Percentiles rank a stretch among this genome's conserved stretches.
Evolutionary conservation across 2,329 filamentous ascomycete genomes (phyloP).

Genomic region (Aschersonia sp.): DNA sequence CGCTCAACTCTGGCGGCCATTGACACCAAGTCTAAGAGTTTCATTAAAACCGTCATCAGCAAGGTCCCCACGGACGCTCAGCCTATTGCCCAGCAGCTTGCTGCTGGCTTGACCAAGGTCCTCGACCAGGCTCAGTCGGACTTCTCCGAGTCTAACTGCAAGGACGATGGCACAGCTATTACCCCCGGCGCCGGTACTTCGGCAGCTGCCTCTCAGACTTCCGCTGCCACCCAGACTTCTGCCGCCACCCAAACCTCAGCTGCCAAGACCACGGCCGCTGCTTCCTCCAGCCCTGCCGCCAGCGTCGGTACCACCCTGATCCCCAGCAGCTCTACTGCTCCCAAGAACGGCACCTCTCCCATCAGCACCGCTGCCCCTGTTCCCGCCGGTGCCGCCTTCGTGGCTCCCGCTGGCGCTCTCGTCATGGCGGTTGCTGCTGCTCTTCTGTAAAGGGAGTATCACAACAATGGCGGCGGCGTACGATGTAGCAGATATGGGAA

Average conservation of each 20-base stretch:
- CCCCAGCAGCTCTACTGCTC: constrained; percentile 1
- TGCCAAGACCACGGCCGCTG: neutral
- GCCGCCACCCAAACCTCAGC: neutral
- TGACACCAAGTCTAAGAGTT: constrained; percentile 10
- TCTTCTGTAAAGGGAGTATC: constrained; percentile 2
- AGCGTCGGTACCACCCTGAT: constrained; percentile 1
- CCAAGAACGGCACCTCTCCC: constrained; percentile 1
- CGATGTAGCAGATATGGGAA: too few relatives aligned
- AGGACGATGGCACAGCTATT: constrained; percentile 6
- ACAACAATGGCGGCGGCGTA: neutral
- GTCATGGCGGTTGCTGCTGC: constrained; percentile 6
- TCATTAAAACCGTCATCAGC: constrained; percentile 14
- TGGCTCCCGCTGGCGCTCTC: constrained; percentile 7
- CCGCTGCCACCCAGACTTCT: neutral
- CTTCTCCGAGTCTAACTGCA: constrained; percentile 16
- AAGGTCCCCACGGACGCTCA: constrained; percentile 16
- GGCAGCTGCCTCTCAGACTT: neutral
- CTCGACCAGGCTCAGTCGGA: constrained; percentile 10
- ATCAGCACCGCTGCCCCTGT: constrained; percentile 1
- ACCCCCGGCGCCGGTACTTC: neutral
- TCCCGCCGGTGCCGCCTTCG: constrained; percentile 6
- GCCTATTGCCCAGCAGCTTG: constrained; percentile 12
- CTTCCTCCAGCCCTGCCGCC: neutral
- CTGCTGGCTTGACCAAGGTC: constrained; percentile 10
- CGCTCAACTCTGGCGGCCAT: constrained; percentile 11